Evolutionary conservation across 2,329 filamentous ascomycete genomes (phyloP), one percentile per base, ranked within the genome.

Genomic region (Teratosphaeria destructans): DNA sequence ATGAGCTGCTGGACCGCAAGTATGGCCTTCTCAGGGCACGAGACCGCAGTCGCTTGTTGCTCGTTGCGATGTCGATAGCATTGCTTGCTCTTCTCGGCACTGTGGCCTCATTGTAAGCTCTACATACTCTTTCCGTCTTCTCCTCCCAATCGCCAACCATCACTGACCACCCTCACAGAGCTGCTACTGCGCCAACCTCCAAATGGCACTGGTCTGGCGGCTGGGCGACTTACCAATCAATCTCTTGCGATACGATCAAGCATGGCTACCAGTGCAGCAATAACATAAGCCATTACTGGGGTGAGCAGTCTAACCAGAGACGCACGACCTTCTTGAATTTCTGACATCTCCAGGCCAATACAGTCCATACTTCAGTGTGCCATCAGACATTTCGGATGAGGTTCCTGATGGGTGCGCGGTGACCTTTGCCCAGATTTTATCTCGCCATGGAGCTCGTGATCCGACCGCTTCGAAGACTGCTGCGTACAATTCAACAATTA

Each of bases 381-480:
- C 85, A 6, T 90, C 87, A 1, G 77, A 82, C 2, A 82, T 90
- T 56, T 77, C 83, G 16, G 66, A 79, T 6, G 77, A 78, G 7
- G 76, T 87, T 0, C 91, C 90, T 0, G 65, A 77, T 0, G 79
- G 78, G n/a, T 96, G 92, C 74, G 76, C 82, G 12, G 76, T 93
- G 66, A 93, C 86, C 2, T 93, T 95, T 73, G 92, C 82, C 1
- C 88, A 92, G 68, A 78, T 92, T 27, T 81, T 96, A 55, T 91
- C 90, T 26, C 85, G 92, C 2, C 92, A 96, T 71, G 92, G 91
- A 55, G 89, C 89, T 43, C 83, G 92, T 57, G 88, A 90, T 70
- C 92, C 92, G 0, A 95, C 91, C 0, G 68, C 76, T 11, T 77
- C 77, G 64, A 95, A 92, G 76, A 82, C 85, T 0, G 70, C 72